These are phyloP conservation scores for Naematelia aurantialba DNA, from an alignment of 768 basidiomycete species.

Conservation along the genomic window DNA sequence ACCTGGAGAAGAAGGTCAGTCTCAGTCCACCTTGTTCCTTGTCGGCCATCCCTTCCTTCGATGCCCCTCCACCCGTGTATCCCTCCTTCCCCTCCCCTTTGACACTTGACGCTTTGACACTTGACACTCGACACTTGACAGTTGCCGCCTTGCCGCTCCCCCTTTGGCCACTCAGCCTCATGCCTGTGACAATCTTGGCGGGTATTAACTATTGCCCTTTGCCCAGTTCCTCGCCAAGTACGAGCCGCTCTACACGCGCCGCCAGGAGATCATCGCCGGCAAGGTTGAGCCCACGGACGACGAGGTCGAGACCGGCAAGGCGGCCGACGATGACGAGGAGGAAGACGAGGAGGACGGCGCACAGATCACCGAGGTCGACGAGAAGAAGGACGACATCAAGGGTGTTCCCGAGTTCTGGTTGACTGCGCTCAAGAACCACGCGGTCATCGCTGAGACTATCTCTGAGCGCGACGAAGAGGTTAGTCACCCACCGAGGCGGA, in stretches of 20 bases:
- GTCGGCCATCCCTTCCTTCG: neutral
- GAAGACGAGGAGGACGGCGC: slow-evolving; percentile 57
- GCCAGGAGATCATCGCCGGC: slow-evolving; percentile 78
- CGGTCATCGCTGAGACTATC: slow-evolving; percentile 78
- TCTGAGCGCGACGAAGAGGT: slow-evolving; percentile 77
- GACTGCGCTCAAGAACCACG: slow-evolving; percentile 88
- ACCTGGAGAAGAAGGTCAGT: slow-evolving; percentile 89
- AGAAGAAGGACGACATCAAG: slow-evolving; percentile 45
- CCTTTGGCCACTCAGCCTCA: too few relatives aligned
- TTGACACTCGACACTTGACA: too few relatives aligned
- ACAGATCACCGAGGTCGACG: slow-evolving; percentile 37
- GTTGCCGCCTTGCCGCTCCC: too few relatives aligned
- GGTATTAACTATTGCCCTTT: too few relatives aligned
- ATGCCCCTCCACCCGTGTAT: neutral
- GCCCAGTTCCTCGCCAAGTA: slow-evolving; percentile 53
- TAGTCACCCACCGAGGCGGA: too few relatives aligned
- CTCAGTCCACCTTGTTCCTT: neutral
- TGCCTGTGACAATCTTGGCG: too few relatives aligned
- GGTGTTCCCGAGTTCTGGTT: slow-evolving; percentile 97
- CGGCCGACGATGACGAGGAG: slow-evolving; percentile 70
- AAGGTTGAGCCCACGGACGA: slow-evolving; percentile 66
- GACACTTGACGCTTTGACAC: too few relatives aligned
- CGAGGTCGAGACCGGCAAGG: slow-evolving; percentile 77
- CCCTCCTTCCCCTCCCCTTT: neutral
- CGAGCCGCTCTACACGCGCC: slow-evolving; percentile 77